phyloP scores from a whole-genome alignment of 768 basidiomycete genomes.

The Pleurotus ostreatus region DNA sequence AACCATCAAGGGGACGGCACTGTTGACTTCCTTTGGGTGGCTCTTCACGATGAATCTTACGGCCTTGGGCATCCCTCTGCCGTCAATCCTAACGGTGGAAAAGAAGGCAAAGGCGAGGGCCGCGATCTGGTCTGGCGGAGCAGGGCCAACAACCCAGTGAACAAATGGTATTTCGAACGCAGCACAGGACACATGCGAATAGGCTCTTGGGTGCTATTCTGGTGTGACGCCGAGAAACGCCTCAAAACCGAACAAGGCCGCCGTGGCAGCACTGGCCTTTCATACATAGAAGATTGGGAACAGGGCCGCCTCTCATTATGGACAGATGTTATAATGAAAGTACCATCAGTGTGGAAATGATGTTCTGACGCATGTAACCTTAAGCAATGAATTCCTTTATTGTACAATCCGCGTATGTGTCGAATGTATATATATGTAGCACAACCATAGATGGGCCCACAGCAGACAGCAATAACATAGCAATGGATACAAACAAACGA shows the following conservation, averaged over 20 bases:
- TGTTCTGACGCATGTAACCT: neutral
- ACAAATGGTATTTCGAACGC: conserved; percentile 99
- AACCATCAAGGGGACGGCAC: conserved; percentile 97
- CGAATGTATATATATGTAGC: neutral
- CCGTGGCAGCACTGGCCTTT: conserved; percentile 58
- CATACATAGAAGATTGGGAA: conserved; percentile 77
- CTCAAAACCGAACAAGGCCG: conserved; percentile 67
- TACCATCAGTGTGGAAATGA: conserved; percentile 77
- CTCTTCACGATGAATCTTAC: conserved; percentile 96
- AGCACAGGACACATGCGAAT: conserved; percentile 85
- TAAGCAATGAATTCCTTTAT: neutral
- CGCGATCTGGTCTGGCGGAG: conserved; percentile 95
- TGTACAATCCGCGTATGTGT: neutral
- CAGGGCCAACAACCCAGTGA: conserved; percentile 90
- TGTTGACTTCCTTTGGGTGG: conserved; percentile 99
- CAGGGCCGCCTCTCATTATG: conserved; percentile 64
- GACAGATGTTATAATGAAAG: conserved; percentile 61
- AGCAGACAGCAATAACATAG: neutral
- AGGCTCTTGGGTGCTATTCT: conserved; percentile 91
- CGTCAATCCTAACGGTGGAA: conserved; percentile 92
- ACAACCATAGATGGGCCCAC: neutral
- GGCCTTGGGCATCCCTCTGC: conserved; percentile 92
- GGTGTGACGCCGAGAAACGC: conserved; percentile 95
- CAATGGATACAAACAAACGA: neutral
- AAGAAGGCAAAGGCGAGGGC: conserved; percentile 86